A percentile compares a stretch with the other conserved stretches of the same genome.
Conservation (phyloP, 129 eudicot genomes). For the Helichrysum umbraculigerum region DNA sequence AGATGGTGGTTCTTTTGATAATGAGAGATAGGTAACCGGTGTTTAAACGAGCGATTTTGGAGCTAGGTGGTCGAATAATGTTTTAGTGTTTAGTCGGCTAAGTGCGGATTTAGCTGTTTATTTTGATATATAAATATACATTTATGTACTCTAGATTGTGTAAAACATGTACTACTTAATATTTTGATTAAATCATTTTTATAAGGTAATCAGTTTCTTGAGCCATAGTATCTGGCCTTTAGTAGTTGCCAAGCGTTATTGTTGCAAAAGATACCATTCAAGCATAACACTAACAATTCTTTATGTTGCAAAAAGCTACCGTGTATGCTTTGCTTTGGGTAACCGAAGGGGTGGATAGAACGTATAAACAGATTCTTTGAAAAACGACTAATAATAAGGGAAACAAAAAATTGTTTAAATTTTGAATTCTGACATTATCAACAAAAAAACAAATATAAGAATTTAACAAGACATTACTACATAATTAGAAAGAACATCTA, state of each 20-base stretch:
- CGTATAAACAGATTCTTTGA: too few relatives aligned
- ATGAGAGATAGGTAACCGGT: neutral
- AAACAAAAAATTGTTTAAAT: neutral
- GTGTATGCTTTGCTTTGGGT: neutral
- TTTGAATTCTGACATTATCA: neutral
- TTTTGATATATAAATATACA: constrained; percentile 18
- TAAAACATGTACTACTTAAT: constrained; percentile 6
- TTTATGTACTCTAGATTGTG: constrained; percentile 10
- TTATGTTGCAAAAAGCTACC: neutral
- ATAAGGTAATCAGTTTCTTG: neutral
- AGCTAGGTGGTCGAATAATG: constrained; percentile 12
- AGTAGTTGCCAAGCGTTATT: neutral
- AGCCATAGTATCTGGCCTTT: neutral
- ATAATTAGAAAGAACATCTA: neutral
- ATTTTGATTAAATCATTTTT: constrained; percentile 14
- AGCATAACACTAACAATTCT: too few relatives aligned
- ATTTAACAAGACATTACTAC: neutral
- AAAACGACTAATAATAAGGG: neutral
- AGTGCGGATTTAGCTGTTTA: neutral
- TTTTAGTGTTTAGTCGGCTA: constrained; percentile 17
- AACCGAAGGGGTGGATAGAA: too few relatives aligned
- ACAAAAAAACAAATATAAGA: neutral
- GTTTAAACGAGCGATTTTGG: neutral
- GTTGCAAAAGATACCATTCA: too few relatives aligned
- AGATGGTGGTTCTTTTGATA: constrained; percentile 40